These are phyloP conservation scores for Escallonia herrerae DNA, from an alignment of 129 eudicot genomes.

Conservation along the genomic window DNA sequence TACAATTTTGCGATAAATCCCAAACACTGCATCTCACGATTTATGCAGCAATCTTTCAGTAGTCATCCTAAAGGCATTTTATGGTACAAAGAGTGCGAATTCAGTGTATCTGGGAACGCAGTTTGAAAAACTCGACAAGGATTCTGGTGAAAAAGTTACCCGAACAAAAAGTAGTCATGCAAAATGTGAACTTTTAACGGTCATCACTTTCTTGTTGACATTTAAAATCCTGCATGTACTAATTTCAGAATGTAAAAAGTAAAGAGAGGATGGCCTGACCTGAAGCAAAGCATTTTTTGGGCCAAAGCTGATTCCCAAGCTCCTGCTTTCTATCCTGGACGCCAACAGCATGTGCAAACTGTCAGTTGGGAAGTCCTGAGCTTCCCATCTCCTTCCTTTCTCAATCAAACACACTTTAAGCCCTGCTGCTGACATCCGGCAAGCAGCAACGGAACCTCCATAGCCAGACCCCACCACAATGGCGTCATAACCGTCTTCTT, in stretches of 20 bases:
- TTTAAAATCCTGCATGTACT: too few species aligned
- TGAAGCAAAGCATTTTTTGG: constrained; percentile 24
- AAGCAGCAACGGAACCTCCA: constrained; percentile 45
- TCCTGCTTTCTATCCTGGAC: constrained; percentile 23
- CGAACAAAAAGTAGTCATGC: too few species aligned
- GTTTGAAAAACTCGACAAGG: too few species aligned
- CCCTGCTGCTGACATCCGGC: constrained; percentile 33
- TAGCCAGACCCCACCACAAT: constrained; percentile 43
- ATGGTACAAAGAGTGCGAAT: too few species aligned
- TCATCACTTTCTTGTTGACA: too few species aligned
- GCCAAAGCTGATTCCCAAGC: constrained; percentile 21
- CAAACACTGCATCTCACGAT: too few species aligned
- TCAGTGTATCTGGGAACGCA: too few species aligned
- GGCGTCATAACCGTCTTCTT: constrained; percentile 36
- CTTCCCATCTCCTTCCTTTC: constrained; percentile 38
- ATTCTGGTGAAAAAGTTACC: too few species aligned
- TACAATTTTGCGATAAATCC: too few species aligned
- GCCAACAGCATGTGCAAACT: constrained; percentile 16
- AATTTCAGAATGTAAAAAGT: neutral
- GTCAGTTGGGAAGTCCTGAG: constrained; percentile 31
- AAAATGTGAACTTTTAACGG: too few species aligned
- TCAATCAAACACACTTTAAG: constrained; percentile 35
- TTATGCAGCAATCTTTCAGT: too few species aligned
- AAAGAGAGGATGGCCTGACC: constrained; percentile 11
- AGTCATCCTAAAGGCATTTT: too few species aligned